Evolutionary conservation across 2,329 filamentous ascomycete species (phyloP).

Genomic region (Ophiostoma himal-ulmi): DNA sequence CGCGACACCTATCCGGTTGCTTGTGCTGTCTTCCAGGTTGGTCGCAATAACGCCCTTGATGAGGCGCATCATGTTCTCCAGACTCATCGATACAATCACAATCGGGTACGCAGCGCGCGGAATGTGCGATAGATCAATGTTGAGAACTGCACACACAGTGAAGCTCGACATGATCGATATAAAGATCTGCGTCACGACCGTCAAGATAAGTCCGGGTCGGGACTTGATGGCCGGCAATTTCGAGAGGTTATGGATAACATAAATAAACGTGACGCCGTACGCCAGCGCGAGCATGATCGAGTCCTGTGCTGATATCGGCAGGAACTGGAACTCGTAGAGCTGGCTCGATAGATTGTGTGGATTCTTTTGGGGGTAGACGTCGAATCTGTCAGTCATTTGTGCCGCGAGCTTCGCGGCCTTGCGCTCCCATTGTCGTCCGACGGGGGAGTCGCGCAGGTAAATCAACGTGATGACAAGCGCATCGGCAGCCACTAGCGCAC

Average conservation of each 20-base stretch:
- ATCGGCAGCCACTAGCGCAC: constrained; percentile 63
- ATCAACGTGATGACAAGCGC: constrained; percentile 72
- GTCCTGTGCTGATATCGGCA: constrained; percentile 63
- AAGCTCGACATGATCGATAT: constrained; percentile 74
- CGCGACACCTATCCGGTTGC: constrained; percentile 64
- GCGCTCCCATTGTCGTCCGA: constrained; percentile 60
- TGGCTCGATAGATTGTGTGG: constrained; percentile 51
- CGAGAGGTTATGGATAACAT: constrained; percentile 61
- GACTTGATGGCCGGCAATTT: constrained; percentile 71
- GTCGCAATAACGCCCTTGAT: constrained; percentile 73
- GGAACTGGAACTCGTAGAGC: constrained; percentile 73
- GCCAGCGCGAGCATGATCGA: constrained; percentile 57
- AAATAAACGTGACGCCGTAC: constrained; percentile 58
- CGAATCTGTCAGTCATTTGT: constrained; percentile 50
- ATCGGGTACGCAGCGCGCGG: constrained; percentile 69
- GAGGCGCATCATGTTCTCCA: constrained; percentile 72
- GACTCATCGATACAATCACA: constrained; percentile 68
- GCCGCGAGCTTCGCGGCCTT: constrained; percentile 50
- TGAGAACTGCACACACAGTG: constrained; percentile 69
- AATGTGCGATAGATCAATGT: constrained; percentile 68
- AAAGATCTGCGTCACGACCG: constrained; percentile 62
- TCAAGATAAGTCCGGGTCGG: constrained; percentile 63
- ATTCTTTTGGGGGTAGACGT: constrained; percentile 54
- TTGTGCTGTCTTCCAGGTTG: constrained; percentile 61
- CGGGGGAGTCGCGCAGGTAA: constrained; percentile 58